These are phyloP conservation scores for Lentinula sp. DNA, from an alignment of 768 basidiomycete species.

Conservation along the genomic window DNA sequence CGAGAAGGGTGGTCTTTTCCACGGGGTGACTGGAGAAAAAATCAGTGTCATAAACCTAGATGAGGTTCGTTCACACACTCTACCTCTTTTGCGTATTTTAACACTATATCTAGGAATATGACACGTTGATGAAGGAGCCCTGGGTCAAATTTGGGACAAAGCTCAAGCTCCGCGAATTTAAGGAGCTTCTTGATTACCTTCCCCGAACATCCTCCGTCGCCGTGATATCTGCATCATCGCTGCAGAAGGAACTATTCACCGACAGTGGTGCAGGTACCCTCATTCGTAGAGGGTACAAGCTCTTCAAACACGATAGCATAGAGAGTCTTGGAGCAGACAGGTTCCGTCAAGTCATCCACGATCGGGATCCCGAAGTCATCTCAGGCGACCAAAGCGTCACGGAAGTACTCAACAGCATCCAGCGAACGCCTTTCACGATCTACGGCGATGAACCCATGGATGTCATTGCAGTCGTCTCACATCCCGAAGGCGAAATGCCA, in stretches of 20 bases:
- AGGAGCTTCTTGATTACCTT: conserved; percentile 96
- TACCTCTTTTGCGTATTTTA: not conserved
- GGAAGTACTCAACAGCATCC: conserved; percentile 76
- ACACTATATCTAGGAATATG: conserved; percentile 67
- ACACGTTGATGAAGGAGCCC: conserved; percentile 91
- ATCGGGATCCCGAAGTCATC: conserved; percentile 90
- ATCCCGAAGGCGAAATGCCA: conserved; percentile 82
- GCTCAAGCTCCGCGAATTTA: conserved; percentile 98
- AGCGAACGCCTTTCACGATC: conserved; percentile 82
- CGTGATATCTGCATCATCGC: conserved; percentile 86
- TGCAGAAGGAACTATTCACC: conserved; percentile 98
- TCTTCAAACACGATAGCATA: conserved; percentile 81
- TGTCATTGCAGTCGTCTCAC: conserved; percentile 89
- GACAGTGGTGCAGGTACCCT: conserved; percentile 97
- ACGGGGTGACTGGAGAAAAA: conserved; percentile 96
- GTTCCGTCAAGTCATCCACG: conserved; percentile 90
- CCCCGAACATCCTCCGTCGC: conserved; percentile 98
- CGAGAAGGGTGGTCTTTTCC: conserved; percentile 97
- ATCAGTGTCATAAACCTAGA: conserved; percentile 95
- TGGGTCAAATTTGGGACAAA: conserved; percentile 99
- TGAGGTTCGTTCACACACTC: conserved; percentile 49
- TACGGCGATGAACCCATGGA: conserved; percentile 99
- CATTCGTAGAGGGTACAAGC: conserved; percentile 96
- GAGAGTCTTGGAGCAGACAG: conserved; percentile 88
- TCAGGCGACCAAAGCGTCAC: conserved; percentile 81